Percentiles rank a stretch among this genome's conserved stretches.
These are phyloP conservation scores for Boletellus emodensis DNA, from an alignment of 768 basidiomycete species.

Conservation along the genomic window DNA sequence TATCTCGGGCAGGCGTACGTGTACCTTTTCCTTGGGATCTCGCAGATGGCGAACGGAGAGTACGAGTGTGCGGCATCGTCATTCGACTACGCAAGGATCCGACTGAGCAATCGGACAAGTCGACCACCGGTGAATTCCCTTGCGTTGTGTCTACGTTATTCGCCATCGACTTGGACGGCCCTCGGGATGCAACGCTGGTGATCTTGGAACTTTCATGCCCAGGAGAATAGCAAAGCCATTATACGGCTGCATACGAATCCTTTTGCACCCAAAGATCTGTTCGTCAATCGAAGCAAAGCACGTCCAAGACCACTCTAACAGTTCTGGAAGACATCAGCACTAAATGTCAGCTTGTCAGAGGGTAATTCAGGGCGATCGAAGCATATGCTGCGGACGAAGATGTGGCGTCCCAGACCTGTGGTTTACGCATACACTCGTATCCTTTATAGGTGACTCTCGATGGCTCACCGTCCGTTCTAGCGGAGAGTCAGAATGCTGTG, in stretches of 20 bases:
- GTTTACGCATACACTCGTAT: too few species aligned
- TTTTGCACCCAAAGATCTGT: not conserved
- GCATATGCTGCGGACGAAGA: too few species aligned
- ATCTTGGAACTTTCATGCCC: not conserved
- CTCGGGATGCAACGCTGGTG: slow-evolving; percentile 3
- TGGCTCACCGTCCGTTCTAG: too few species aligned
- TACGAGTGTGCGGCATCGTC: not conserved
- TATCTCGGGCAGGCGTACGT: slow-evolving; percentile 1
- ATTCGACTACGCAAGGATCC: not conserved
- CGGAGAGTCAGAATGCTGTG: too few species aligned
- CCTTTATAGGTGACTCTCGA: too few species aligned
- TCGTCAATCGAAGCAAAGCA: not conserved
- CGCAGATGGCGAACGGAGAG: not conserved
- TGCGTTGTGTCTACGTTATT: not conserved
- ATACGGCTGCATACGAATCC: not conserved
- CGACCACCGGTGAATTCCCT: not conserved
- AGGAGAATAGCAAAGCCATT: not conserved
- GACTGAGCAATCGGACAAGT: not conserved
- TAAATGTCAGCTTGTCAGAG: not conserved
- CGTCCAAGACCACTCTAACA: too few species aligned
- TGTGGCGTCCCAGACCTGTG: too few species aligned
- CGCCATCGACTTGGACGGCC: not conserved
- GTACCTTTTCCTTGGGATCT: slow-evolving; percentile 6
- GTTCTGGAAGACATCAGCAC: too few species aligned
- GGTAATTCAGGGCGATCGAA: too few species aligned